Conservation (phyloP, 2,329 filamentous ascomycete species). For the Pyrenochaeta sp. region DNA sequence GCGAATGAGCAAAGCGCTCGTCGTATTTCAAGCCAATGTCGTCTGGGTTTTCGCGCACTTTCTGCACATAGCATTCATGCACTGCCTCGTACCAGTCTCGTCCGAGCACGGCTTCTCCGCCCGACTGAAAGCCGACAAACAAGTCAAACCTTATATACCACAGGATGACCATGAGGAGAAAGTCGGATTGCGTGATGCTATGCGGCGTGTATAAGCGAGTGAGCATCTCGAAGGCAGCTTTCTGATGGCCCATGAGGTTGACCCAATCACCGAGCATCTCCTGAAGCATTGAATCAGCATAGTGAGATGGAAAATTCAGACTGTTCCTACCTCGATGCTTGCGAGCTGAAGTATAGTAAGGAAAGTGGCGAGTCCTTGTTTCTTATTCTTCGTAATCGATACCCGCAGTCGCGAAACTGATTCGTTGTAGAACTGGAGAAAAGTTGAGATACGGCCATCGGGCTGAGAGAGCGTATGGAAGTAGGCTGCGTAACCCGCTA, state of each 20-base stretch:
- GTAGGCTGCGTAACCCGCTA: constrained; percentile 90
- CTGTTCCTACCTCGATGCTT: constrained; percentile 80
- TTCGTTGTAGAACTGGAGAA: constrained; percentile 89
- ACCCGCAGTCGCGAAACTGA: constrained; percentile 80
- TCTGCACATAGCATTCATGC: constrained; percentile 69
- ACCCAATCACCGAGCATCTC: constrained; percentile 97
- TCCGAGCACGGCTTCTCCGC: constrained; percentile 75
- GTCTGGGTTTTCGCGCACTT: constrained; percentile 66
- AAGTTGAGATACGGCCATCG: constrained; percentile 78
- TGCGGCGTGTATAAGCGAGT: constrained; percentile 80
- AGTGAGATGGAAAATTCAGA: neutral
- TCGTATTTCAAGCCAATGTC: constrained; percentile 73
- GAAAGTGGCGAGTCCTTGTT: constrained; percentile 76
- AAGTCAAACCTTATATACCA: constrained; percentile 94
- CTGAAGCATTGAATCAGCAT: constrained; percentile 56
- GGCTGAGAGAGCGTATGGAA: constrained; percentile 77
- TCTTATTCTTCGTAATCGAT: constrained; percentile 74
- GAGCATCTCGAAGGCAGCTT: constrained; percentile 84
- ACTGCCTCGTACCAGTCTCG: constrained; percentile 79
- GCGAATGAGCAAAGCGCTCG: constrained; percentile 70
- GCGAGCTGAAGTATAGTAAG: constrained; percentile 90
- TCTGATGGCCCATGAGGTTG: constrained; percentile 90
- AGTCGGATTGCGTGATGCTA: constrained; percentile 73
- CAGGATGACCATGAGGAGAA: constrained; percentile 76
- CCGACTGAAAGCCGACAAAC: constrained; percentile 82